These are phyloP conservation scores for Phytopythium boreale DNA, from an alignment of 352 stramenopile species.

Conservation along the genomic window DNA sequence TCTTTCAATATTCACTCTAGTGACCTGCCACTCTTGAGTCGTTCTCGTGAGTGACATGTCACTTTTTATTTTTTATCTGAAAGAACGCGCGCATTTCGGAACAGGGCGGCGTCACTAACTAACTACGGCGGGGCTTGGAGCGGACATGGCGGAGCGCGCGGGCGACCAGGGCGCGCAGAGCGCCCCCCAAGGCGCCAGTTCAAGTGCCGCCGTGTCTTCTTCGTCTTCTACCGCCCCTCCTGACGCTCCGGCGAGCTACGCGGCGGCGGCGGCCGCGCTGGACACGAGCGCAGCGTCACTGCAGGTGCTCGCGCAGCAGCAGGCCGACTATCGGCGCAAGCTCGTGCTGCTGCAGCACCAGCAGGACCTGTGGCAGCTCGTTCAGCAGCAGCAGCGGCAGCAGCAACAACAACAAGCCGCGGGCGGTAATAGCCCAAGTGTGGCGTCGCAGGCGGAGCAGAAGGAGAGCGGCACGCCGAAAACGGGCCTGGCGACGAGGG, in stretches of 20 bases:
- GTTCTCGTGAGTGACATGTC: neutral
- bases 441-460: neutral
- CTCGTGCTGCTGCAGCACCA: constrained; percentile 25
- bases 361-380: constrained; percentile 35
- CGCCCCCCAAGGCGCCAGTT: neutral
- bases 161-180: neutral
- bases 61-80: neutral
- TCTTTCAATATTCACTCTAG: neutral
- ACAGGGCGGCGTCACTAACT: no score
- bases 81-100: neutral
- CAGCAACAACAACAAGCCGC: constrained; percentile 24
- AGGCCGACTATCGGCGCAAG: constrained; percentile 35
- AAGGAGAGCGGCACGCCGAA: neutral
- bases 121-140: neutral
- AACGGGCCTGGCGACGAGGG: constrained; percentile 2
- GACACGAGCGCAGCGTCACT: constrained; percentile 14
- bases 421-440: neutral
- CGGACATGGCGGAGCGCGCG: neutral
- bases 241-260: neutral
- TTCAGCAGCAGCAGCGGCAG: constrained; percentile 38
- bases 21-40: neutral
- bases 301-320: constrained; percentile 30
- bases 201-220: neutral
- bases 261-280: constrained; percentile 1
- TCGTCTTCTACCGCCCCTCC: neutral